These are phyloP conservation scores for Powellomyces hirtus DNA, from an alignment of 192 early-diverging fungal genomes.

Conservation along the genomic window DNA sequence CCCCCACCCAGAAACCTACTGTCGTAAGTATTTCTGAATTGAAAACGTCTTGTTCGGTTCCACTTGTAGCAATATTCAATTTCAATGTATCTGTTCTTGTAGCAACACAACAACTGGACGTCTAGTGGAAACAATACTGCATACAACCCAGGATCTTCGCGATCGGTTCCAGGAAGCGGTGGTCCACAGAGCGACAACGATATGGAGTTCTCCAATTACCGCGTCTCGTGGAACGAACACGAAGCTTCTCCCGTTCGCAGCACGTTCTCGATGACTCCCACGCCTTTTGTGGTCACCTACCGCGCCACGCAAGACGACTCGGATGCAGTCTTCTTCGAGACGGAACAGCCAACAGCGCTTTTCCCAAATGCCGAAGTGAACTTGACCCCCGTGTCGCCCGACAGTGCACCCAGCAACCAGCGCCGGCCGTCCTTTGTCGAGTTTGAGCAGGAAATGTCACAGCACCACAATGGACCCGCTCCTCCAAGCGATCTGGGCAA, in stretches of 20 bases:
- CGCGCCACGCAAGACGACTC: neutral
- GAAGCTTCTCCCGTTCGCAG: slow-evolving; percentile 17
- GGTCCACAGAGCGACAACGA: neutral
- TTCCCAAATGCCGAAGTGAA: neutral
- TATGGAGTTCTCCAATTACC: slow-evolving; percentile 30
- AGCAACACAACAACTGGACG: slow-evolving; percentile 11
- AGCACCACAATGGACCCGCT: neutral
- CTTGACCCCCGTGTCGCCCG: neutral
- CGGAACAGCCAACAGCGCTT: neutral
- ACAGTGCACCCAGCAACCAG: neutral
- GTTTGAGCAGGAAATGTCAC: slow-evolving; percentile 16
- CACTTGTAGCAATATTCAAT: too few species aligned
- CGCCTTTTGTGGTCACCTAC: slow-evolving; percentile 6
- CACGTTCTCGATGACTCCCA: neutral
- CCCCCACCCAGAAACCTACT: too few species aligned
- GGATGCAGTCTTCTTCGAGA: neutral
- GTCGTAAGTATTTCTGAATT: too few species aligned
- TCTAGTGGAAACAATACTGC: neutral
- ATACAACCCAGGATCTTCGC: neutral
- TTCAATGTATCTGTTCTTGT: neutral
- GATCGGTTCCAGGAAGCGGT: neutral
- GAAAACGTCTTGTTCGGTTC: too few species aligned
- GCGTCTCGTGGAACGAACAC: slow-evolving; percentile 28
- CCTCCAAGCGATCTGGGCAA: slow-evolving; percentile 17
- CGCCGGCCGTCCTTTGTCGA: slow-evolving; percentile 1